These are phyloP conservation scores for Cicer cuneatum DNA, from an alignment of 306 rosid species.

Conservation along the genomic window DNA sequence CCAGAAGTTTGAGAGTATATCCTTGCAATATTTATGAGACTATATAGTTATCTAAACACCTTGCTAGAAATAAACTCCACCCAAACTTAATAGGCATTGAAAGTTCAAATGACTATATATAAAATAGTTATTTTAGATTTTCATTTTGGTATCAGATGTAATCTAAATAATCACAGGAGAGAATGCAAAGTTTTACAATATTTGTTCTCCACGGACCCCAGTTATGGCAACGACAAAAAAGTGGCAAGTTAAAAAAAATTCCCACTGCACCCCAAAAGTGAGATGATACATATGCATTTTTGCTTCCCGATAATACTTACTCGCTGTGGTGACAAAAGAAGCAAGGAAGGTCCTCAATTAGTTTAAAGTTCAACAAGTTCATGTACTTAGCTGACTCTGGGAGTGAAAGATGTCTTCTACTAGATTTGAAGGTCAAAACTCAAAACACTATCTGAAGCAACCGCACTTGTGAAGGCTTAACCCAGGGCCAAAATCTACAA, in stretches of 20 bases:
- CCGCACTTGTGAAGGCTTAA: slow-evolving; percentile 36
- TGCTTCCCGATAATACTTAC: slow-evolving; percentile 23
- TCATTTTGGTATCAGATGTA: neutral
- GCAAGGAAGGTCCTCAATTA: slow-evolving; percentile 12
- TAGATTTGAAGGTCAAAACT: neutral
- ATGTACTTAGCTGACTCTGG: neutral
- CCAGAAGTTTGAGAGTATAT: neutral
- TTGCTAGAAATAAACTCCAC: slow-evolving; percentile 4
- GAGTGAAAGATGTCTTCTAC: slow-evolving; percentile 9
- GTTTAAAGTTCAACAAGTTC: neutral
- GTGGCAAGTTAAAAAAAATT: neutral
- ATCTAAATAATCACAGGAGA: slow-evolving; percentile 37
- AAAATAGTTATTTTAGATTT: neutral
- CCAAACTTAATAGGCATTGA: neutral
- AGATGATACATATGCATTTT: neutral
- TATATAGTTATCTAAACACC: neutral
- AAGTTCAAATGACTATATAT: neutral
- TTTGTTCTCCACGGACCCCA: slow-evolving; percentile 26
- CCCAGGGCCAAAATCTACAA: neutral
- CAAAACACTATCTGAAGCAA: slow-evolving; percentile 28
- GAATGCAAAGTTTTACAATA: slow-evolving; percentile 28
- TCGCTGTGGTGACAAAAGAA: slow-evolving; percentile 11
- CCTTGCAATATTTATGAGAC: neutral
- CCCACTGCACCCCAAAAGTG: slow-evolving; percentile 1
- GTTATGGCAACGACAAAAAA: slow-evolving; percentile 25